phyloP scores from a whole-genome alignment of 768 basidiomycete species.

The Hysterangium stoloniferum region DNA sequence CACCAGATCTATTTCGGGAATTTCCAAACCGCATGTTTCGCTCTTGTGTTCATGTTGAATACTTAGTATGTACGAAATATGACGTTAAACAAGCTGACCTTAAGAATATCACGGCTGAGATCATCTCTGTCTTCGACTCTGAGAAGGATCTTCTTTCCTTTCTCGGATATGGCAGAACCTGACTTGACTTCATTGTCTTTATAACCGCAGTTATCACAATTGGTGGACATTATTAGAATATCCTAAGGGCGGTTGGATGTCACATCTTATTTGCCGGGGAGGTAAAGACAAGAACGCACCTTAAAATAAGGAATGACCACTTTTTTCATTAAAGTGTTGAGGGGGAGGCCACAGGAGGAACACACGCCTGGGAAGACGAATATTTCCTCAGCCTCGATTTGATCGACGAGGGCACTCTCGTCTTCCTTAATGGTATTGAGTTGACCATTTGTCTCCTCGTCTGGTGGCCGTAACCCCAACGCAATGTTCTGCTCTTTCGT shows the following conservation, averaged over 20 bases:
- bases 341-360: constrained; percentile 75
- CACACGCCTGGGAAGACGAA: constrained; percentile 83
- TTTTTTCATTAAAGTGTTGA: constrained; percentile 92
- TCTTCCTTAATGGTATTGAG: constrained; percentile 15
- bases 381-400: constrained; percentile 66
- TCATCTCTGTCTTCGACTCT: constrained; percentile 92
- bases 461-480: constrained; percentile 58
- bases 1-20: constrained; percentile 92
- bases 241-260: constrained; percentile 45
- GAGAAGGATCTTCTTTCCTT: constrained; percentile 81
- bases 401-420: constrained; percentile 27
- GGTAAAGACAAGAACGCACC: constrained; percentile 32
- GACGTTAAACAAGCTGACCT: constrained; percentile 42
- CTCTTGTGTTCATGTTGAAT: constrained; percentile 45
- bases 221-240: constrained; percentile 95
- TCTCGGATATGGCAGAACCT: constrained; percentile 77
- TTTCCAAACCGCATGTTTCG: constrained; percentile 81
- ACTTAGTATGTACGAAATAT: background rate
- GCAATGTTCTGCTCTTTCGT: constrained; percentile 72
- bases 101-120: constrained; percentile 86
- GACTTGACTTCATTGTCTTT: constrained; percentile 98
- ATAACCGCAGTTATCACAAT: constrained; percentile 93
- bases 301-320: constrained; percentile 97
- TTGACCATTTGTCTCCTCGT: constrained; percentile 30
- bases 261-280: background rate